Percentiles rank a stretch among this genome's conserved stretches.
These are phyloP conservation scores for Neurospora cerealis DNA, from an alignment of 495 filamentous ascomycete species.

Conservation along the genomic window DNA sequence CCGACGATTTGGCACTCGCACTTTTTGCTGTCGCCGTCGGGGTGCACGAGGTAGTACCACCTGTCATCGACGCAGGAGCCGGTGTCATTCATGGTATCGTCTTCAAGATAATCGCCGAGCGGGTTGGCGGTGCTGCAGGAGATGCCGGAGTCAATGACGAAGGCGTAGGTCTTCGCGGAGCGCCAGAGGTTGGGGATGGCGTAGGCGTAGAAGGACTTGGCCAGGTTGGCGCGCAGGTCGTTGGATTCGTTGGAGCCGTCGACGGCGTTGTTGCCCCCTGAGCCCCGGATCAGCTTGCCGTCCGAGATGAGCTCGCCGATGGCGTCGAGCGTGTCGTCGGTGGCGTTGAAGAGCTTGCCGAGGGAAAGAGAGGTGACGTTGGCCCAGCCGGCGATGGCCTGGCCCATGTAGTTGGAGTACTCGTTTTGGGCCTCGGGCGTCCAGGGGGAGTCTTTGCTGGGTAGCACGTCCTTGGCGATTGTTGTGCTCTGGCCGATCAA, in stretches of 20 bases:
- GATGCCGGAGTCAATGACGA: conserved; percentile 25
- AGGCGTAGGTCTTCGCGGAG: conserved; percentile 12
- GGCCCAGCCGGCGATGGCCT: conserved; percentile 13
- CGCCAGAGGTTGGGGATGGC: conserved; percentile 25
- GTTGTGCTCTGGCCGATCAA: background rate
- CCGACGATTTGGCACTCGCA: background rate
- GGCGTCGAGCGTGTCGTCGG: conserved; percentile 1
- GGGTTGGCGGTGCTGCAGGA: conserved; percentile 13
- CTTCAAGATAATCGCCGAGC: conserved; percentile 12
- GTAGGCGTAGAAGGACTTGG: conserved; percentile 22
- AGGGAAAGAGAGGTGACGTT: conserved; percentile 1
- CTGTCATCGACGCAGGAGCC: conserved; percentile 15
- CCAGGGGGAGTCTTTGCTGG: conserved; percentile 1
- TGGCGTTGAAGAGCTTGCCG: conserved; percentile 7
- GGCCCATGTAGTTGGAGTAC: conserved; percentile 16
- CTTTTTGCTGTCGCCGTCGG: conserved; percentile 1
- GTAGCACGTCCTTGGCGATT: background rate
- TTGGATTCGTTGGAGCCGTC: background rate
- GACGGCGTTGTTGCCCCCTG: background rate
- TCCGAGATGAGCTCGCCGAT: conserved; percentile 13
- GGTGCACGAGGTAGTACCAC: conserved; percentile 22
- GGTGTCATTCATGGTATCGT: conserved; percentile 10
- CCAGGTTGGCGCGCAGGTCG: background rate
- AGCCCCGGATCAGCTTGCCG: conserved; percentile 21
- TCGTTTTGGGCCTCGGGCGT: conserved; percentile 4